Percentiles rank a stretch among this genome's conserved stretches.
These are phyloP conservation scores for Cornus suecica DNA, from an alignment of 148 eudicot genomes.

Conservation along the genomic window DNA sequence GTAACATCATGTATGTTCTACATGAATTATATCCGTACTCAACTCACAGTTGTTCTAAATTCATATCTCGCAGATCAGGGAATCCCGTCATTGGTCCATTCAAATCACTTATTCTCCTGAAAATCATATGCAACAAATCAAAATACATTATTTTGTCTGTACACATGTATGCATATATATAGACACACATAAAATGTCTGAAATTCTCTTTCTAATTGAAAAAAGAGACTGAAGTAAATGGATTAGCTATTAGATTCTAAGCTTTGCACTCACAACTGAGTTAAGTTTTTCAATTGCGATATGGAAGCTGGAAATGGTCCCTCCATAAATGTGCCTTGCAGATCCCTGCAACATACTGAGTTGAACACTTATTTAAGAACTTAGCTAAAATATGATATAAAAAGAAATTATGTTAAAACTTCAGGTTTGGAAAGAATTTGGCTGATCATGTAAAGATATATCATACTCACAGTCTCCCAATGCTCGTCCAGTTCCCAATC, in stretches of 20 bases:
- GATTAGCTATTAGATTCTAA: background rate
- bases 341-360: conserved; percentile 37
- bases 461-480: conserved; percentile 49
- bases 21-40: background rate
- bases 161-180: background rate
- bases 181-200: background rate
- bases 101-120: conserved; percentile 82
- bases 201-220: background rate
- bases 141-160: background rate
- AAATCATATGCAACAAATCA: conserved; percentile 17
- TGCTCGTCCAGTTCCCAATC: conserved; percentile 66
- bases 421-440: background rate
- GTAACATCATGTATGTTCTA: background rate
- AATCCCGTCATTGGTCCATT: conserved; percentile 32
- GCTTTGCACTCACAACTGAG: conserved; percentile 46
- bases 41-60: conserved; percentile 48
- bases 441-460: background rate
- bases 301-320: conserved; percentile 72
- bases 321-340: conserved; percentile 76
- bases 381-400: background rate
- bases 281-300: conserved; percentile 42
- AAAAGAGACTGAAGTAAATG: background rate
- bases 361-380: background rate
- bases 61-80: conserved; percentile 48
- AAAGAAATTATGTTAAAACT: too few species aligned